Conservation (phyloP, 2,329 filamentous ascomycete genomes). For the Pleomassaria siparia region DNA sequence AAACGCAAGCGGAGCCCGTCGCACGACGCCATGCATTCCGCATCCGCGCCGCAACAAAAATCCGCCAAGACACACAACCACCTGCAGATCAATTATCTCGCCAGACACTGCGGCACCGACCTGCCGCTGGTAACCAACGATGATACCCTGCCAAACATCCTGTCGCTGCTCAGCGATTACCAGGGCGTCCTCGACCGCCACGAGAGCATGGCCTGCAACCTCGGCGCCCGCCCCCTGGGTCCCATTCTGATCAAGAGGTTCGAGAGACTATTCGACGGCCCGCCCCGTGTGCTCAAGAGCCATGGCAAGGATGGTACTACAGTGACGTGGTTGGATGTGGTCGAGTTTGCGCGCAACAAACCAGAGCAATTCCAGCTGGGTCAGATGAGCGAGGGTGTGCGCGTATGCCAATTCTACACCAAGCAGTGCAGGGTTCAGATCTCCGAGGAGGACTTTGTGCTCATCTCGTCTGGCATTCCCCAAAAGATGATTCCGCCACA, state of each 20-base stretch:
- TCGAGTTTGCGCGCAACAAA: conserved; percentile 79
- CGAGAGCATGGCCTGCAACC: conserved; percentile 81
- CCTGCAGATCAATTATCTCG: conserved; percentile 69
- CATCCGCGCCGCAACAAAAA: conserved; percentile 49
- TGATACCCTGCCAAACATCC: conserved; percentile 72
- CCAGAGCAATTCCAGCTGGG: conserved; percentile 75
- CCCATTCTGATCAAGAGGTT: conserved; percentile 84
- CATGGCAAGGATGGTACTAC: conserved; percentile 62
- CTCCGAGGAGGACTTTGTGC: conserved; percentile 80
- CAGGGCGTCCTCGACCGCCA: conserved; percentile 82
- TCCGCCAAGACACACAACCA: conserved; percentile 59
- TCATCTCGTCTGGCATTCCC: conserved; percentile 80
- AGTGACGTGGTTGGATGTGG: conserved; percentile 82
- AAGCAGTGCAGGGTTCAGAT: conserved; percentile 84
- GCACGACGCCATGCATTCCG: conserved; percentile 36
- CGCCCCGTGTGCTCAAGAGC: conserved; percentile 67
- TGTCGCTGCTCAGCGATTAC: conserved; percentile 75
- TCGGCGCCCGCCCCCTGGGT: conserved; percentile 79
- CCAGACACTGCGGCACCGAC: conserved; percentile 62
- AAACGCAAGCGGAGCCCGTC: conserved; percentile 53
- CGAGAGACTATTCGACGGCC: conserved; percentile 81
- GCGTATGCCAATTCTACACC: conserved; percentile 78
- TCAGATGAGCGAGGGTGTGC: conserved; percentile 66
- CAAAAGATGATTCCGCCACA: conserved; percentile 80
- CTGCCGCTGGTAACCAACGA: conserved; percentile 63